Percentiles rank a stretch among this genome's conserved stretches.
Evolutionary conservation across 257 asterid genomes (phyloP).

Genomic region (Mitragyna speciosa): DNA sequence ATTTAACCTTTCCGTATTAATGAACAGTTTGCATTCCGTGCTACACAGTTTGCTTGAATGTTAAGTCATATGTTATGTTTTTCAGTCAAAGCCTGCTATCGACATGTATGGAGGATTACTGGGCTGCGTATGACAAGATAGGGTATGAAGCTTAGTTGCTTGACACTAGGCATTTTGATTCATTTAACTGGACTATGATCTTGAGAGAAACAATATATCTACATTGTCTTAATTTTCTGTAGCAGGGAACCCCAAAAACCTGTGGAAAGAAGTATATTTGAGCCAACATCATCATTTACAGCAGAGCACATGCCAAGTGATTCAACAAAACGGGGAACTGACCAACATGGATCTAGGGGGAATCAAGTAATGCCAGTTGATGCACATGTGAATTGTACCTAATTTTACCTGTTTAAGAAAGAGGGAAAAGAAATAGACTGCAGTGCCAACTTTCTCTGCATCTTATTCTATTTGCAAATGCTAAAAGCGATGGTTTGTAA

Average conservation of each 20-base stretch:
- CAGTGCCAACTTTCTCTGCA: not conserved
- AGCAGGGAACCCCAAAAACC: conserved; percentile 53
- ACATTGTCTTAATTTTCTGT: conserved; percentile 23
- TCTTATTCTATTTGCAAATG: conserved; percentile 9
- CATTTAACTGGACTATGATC: not conserved
- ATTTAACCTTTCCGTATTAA: conserved; percentile 17
- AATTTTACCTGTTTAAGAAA: not conserved
- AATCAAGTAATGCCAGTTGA: conserved; percentile 34
- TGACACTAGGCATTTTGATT: conserved; percentile 14
- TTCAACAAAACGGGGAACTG: conserved; percentile 31
- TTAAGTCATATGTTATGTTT: conserved; percentile 28
- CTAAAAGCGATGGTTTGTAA: conserved; percentile 12
- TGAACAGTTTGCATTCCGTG: not conserved
- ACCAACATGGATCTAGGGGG: conserved; percentile 31
- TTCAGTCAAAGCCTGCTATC: conserved; percentile 69
- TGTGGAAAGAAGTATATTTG: conserved; percentile 43
- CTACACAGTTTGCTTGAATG: conserved; percentile 1
- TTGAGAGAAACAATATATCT: too few species aligned
- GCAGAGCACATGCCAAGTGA: conserved; percentile 37
- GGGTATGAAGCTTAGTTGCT: conserved; percentile 42
- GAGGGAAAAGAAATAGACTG: not conserved
- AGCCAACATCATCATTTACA: conserved; percentile 31
- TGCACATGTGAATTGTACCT: not conserved
- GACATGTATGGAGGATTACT: conserved; percentile 66
- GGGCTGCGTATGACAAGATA: conserved; percentile 61